Conservation (phyloP, 257 asterid genomes). For the Orobanche coerulescens region DNA sequence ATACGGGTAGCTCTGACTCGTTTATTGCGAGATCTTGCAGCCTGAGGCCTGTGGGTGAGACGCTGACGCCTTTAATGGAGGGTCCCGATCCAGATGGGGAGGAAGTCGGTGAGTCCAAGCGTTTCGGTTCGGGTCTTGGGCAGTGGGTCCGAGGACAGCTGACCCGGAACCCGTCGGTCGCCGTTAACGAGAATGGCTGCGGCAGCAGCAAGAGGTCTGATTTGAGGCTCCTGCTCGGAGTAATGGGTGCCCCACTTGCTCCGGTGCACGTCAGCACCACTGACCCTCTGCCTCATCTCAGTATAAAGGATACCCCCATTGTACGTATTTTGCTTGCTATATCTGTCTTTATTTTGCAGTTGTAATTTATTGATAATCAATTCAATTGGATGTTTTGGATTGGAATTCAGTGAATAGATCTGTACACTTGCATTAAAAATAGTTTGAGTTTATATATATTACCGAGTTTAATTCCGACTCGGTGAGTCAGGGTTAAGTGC, state of each 20-base stretch:
- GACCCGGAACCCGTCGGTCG: constrained; percentile 49
- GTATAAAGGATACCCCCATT: constrained; percentile 85
- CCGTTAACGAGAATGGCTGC: constrained; percentile 35
- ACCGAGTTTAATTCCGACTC: not conserved
- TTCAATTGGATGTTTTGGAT: constrained; percentile 1
- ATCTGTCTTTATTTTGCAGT: not conserved
- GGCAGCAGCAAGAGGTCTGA: constrained; percentile 56
- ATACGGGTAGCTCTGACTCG: constrained; percentile 27
- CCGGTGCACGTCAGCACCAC: constrained; percentile 78
- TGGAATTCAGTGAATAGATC: not conserved
- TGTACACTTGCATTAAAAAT: not conserved
- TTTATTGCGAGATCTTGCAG: constrained; percentile 64
- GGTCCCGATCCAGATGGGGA: constrained; percentile 75
- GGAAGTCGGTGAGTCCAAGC: constrained; percentile 49
- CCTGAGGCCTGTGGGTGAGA: constrained; percentile 58
- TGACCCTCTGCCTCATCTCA: constrained; percentile 89
- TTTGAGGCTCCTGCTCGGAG: constrained; percentile 83
- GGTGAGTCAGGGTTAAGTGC: no score
- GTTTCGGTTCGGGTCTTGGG: constrained; percentile 56
- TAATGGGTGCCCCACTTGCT: constrained; percentile 93
- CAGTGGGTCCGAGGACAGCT: constrained; percentile 73
- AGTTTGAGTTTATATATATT: not conserved
- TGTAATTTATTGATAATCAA: not conserved
- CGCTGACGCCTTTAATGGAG: constrained; percentile 64
- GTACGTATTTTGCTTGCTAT: constrained; percentile 30